Evolutionary conservation across 164 flowering plant genomes (phyloP), one percentile per base, ranked within the genome.

Genomic region (Berberis thunbergii): DNA sequence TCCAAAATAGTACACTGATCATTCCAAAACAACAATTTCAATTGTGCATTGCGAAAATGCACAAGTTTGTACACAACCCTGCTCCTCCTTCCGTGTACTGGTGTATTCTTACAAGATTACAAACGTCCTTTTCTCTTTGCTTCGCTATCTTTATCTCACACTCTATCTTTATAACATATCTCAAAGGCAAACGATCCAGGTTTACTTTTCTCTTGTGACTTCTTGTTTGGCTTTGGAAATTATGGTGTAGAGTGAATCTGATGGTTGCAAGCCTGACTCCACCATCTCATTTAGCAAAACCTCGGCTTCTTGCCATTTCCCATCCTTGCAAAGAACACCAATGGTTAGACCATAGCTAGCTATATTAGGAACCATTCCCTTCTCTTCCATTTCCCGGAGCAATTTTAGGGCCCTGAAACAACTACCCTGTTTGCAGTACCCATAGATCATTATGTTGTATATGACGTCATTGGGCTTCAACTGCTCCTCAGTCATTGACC

Each of bases 371-470:
- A 80, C 66, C 83, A 86, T 75, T 61, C 79, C 80, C 10, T 70
- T 75, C 50, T 76, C 80, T 48, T 56, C 57, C 95, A 90, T 87
- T 75, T 83, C 85, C 55, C 64, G 63, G 7, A 87, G 66, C 73
- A 86, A 70, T 73, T 76, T 80, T 66, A 83, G 58, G 9, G 95
- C 92, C 72, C 83, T 82, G 61, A 75, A 84, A 7, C 89, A 81
- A 70, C 71, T 90, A 13, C 85, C 85, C 77, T 86, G 84, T 75
- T 72, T 86, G 72, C 87, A 84, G 60, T 86, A 87, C 7, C 90
- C 90, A 65, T 63, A 52, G 38, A 90, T 78, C 78, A 86, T 75
- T 4, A 67, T 90, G 45, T 90, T 81, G 67, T 84, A 86, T 57
- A 90, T 77, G 41, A 87, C 87, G 72, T 82, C 81, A 67, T 75